A percentile compares a stretch with the other conserved stretches of the same genome.
Conservation (phyloP, 2,329 filamentous ascomycete genomes). For the Tetracladium maxilliforme region DNA sequence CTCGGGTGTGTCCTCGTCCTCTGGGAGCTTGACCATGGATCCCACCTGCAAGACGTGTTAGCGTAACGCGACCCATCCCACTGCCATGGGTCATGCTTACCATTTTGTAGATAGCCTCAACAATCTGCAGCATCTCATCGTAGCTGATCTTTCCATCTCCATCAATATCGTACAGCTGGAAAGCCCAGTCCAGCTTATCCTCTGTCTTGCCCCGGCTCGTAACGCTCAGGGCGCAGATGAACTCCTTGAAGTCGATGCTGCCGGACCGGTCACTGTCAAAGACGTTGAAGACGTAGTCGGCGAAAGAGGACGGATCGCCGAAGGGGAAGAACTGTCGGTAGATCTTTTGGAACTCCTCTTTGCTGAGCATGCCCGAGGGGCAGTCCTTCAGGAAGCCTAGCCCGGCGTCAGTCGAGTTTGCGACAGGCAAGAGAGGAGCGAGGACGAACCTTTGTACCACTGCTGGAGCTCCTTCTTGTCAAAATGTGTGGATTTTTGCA, state of each 20-base stretch:
- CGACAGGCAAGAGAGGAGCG: constrained; percentile 2
- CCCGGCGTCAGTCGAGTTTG: not conserved
- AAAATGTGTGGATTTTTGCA: constrained; percentile 95
- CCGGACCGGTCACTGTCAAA: constrained; percentile 97
- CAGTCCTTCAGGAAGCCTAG: constrained; percentile 96
- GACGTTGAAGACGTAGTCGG: constrained; percentile 98
- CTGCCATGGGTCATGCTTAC: no score
- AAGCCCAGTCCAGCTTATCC: constrained; percentile 98
- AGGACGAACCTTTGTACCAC: constrained; percentile 88
- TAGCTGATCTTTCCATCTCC: constrained; percentile 98
- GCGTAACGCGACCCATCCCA: no score
- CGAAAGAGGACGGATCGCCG: constrained; percentile 91
- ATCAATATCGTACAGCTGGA: constrained; percentile 98
- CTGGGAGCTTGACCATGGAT: constrained; percentile 96
- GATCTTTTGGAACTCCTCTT: constrained; percentile 98
- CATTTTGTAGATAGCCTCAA: constrained; percentile 99
- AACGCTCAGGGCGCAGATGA: constrained; percentile 94
- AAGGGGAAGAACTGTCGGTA: constrained; percentile 99
- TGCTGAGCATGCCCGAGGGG: constrained; percentile 89
- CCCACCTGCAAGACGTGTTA: constrained; percentile 67
- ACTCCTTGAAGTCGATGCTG: constrained; percentile 98
- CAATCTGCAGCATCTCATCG: constrained; percentile 96
- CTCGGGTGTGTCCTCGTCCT: constrained; percentile 97
- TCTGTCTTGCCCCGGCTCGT: constrained; percentile 98
- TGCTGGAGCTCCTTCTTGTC: constrained; percentile 99